Base-by-base conservation (phyloP, 2,329 filamentous ascomycete species). In the Anthostomella pinea region DNA sequence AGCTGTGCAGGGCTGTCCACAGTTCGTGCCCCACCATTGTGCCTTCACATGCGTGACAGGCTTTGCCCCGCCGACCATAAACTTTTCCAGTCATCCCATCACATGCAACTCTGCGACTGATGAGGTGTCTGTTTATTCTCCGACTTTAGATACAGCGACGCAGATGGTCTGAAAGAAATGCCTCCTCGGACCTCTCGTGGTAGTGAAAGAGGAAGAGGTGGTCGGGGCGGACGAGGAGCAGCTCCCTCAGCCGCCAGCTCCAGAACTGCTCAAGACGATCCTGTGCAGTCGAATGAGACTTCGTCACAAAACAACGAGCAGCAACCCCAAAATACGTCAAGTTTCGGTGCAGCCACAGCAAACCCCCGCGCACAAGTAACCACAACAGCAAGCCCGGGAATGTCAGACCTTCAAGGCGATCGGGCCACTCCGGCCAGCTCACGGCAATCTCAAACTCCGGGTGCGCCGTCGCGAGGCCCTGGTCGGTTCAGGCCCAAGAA, bases 401-500 rank as follows among this genome's bases (percentile, higher is more conserved):
- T 19, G 5, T 26, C 43, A 18, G 35, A 38, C 5, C 3, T 30
- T 26, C 30, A 39, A 32, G 37, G 23, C 19, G 39, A 43, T 8
- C 42, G 33, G 15, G 36, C 45, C 18, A 36, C 39, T 16, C 33
- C 43, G 30, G 15, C 46, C 11, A 34, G 35, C 19, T 29, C 40
- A 29, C 41, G 49, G 15, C 44, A 60, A 15, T 59, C 58, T 6
- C 48, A 59, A 22, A 55, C 62, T 5, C 51, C 65, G 4, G 57
- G 60, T 23, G 59, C 60, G 8, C 57, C 64, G 18, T 64, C 62
- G 13, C 52, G 62, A n/a, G 53, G 56, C 14, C 41, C 54, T 8
- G 62, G 60, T 24, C 63, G 71, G 23, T 73, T 74, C 34, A 65
- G 64, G 33, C 72, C 72, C 19, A 73, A 66, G 46, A 70, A 67